Conservation (phyloP, 371 early-diverging fungal species). For the Choanephora cucurbitarum region DNA sequence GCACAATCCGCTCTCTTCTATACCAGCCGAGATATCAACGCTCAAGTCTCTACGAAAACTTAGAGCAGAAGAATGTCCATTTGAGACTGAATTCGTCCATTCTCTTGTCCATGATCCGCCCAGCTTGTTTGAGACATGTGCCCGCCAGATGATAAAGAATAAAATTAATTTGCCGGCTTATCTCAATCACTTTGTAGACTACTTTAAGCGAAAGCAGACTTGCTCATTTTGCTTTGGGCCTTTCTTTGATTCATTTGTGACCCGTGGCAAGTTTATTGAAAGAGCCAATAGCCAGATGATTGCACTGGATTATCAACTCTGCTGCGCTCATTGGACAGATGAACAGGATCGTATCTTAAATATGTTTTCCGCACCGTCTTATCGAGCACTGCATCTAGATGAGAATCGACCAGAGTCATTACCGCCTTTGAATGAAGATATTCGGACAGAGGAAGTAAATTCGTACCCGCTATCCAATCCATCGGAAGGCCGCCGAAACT, state of each 20-base stretch:
- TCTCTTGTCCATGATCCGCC: conserved; percentile 45
- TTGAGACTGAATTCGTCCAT: conserved; percentile 34
- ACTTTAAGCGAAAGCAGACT: conserved; percentile 62
- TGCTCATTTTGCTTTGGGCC: conserved; percentile 91
- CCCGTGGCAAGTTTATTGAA: conserved; percentile 66
- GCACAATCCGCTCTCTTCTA: conserved; percentile 58
- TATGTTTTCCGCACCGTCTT: conserved; percentile 29
- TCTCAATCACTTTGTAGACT: conserved; percentile 60
- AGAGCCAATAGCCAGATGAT: conserved; percentile 51
- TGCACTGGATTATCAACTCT: conserved; percentile 40
- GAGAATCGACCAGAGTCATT: too few relatives aligned
- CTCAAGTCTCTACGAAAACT: conserved; percentile 65
- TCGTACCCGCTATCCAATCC: too few relatives aligned
- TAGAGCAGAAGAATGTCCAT: conserved; percentile 53
- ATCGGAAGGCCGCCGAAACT: too few relatives aligned
- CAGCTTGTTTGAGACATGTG: conserved; percentile 75
- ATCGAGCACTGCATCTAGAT: not conserved
- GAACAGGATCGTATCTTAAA: conserved; percentile 40
- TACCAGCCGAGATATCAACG: conserved; percentile 43
- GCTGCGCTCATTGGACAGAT: conserved; percentile 47
- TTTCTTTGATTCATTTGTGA: conserved; percentile 71
- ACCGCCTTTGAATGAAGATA: too few relatives aligned
- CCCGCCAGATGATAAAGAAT: conserved; percentile 70
- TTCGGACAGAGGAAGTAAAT: not conserved
- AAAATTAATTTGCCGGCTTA: conserved; percentile 57